Percentiles rank a stretch among this genome's conserved stretches.
These are phyloP conservation scores for Fraxinus latifolia DNA, from an alignment of 305 asterid genomes.

Conservation along the genomic window DNA sequence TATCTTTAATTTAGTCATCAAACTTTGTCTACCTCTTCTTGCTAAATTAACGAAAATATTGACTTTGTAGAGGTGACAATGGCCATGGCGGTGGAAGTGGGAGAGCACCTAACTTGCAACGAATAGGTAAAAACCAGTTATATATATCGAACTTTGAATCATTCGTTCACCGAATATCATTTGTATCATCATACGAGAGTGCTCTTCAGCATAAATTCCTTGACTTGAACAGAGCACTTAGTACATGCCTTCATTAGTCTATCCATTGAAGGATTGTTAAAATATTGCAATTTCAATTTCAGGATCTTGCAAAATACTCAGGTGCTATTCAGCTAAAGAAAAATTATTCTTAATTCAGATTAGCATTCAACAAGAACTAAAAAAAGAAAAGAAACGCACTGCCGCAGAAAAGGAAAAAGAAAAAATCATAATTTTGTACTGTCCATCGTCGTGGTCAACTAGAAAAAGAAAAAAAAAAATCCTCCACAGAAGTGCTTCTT, in stretches of 20 bases:
- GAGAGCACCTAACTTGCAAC: background rate
- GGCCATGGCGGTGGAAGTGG: background rate
- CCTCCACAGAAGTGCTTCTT: conserved; percentile 21
- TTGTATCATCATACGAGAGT: background rate
- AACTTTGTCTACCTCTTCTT: background rate
- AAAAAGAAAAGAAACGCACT: conserved; percentile 11
- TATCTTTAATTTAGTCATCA: background rate
- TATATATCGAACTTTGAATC: background rate
- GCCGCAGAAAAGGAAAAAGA: conserved; percentile 12
- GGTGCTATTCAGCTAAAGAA: background rate
- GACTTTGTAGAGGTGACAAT: background rate
- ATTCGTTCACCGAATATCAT: background rate
- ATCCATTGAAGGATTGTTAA: background rate
- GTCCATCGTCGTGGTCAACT: background rate
- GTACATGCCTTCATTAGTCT: background rate
- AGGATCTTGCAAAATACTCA: background rate
- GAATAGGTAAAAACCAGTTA: background rate
- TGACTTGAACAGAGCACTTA: background rate
- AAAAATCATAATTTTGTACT: background rate
- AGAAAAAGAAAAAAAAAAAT: background rate
- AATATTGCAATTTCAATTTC: background rate
- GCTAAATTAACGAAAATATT: background rate
- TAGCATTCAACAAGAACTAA: background rate
- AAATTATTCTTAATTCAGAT: background rate
- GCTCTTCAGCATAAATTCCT: background rate